phyloP scores from a whole-genome alignment of 306 rosid genomes.

The Lathyrus tuberosus region DNA sequence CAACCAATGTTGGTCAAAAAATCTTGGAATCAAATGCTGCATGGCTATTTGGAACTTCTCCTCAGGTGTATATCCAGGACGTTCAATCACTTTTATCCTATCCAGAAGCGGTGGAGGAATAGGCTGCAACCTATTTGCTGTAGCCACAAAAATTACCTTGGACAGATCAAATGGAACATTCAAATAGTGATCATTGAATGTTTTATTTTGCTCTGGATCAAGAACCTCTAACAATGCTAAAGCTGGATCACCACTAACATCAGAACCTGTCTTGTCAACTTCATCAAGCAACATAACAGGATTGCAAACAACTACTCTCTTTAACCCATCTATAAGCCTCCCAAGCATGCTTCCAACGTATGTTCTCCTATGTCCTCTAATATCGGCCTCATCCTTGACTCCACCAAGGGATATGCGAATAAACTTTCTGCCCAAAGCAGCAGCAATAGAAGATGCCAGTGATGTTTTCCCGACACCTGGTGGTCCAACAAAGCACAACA shows the following conservation, averaged over 20 bases:
- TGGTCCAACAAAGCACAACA: no score
- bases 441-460: conserved; percentile 98
- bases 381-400: conserved; percentile 99
- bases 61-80: conserved; percentile 97
- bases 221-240: conserved; percentile 98
- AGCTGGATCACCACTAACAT: conserved; percentile 98
- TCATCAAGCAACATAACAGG: conserved; percentile 98
- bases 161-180: conserved; percentile 98
- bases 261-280: conserved; percentile 98
- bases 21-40: conserved; percentile 93
- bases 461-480: no score
- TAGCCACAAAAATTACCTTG: conserved; percentile 90
- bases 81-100: conserved; percentile 98
- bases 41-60: conserved; percentile 92
- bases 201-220: conserved; percentile 93
- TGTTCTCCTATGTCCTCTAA: conserved; percentile 99
- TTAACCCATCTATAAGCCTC: conserved; percentile 92
- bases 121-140: conserved; percentile 93
- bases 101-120: conserved; percentile 93
- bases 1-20: conserved; percentile 91
- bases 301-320: conserved; percentile 90
- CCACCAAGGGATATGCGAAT: conserved; percentile 99
- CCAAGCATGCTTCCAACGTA: conserved; percentile 99
- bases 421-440: conserved; percentile 94
- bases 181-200: conserved; percentile 97